Conservation (phyloP, 177 flowering plant species). For the Vitis hybrid region DNA sequence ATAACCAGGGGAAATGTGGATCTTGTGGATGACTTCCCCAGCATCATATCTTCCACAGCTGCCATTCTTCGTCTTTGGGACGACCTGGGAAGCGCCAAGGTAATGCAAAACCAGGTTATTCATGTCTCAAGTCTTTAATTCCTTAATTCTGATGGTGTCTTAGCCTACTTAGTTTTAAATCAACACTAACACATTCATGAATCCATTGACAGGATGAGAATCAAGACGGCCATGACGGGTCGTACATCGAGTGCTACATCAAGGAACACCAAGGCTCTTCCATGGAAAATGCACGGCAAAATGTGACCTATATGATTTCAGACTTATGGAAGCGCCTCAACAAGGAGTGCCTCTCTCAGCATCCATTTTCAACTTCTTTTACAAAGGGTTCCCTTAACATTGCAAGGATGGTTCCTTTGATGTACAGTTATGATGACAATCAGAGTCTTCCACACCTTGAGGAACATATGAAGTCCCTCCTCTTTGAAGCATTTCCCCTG, state of each 20-base stretch:
- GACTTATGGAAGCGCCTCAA: slow-evolving; percentile 41
- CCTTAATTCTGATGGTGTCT: too few species aligned
- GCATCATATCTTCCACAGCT: slow-evolving; percentile 29
- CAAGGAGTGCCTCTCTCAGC: slow-evolving; percentile 32
- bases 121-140: background rate
- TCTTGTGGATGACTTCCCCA: slow-evolving; percentile 19
- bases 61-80: slow-evolving; percentile 62
- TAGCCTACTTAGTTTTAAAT: too few species aligned
- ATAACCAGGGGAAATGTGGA: slow-evolving; percentile 19
- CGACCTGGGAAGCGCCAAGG: slow-evolving; percentile 64
- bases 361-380: slow-evolving; percentile 29
- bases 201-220: slow-evolving; percentile 41
- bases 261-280: slow-evolving; percentile 29
- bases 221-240: slow-evolving; percentile 49
- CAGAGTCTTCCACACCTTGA: slow-evolving; percentile 33
- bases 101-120: slow-evolving; percentile 4
- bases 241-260: slow-evolving; percentile 40
- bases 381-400: slow-evolving; percentile 29
- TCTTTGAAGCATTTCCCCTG: background rate
- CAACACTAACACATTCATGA: background rate
- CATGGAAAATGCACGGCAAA: slow-evolving; percentile 19
- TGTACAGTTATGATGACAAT: slow-evolving; percentile 40
- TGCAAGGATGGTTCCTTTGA: slow-evolving; percentile 42
- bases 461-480: slow-evolving; percentile 27
- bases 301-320: slow-evolving; percentile 23